Conservation (phyloP, 2,329 filamentous ascomycete species). For the Xylaria digitata region DNA sequence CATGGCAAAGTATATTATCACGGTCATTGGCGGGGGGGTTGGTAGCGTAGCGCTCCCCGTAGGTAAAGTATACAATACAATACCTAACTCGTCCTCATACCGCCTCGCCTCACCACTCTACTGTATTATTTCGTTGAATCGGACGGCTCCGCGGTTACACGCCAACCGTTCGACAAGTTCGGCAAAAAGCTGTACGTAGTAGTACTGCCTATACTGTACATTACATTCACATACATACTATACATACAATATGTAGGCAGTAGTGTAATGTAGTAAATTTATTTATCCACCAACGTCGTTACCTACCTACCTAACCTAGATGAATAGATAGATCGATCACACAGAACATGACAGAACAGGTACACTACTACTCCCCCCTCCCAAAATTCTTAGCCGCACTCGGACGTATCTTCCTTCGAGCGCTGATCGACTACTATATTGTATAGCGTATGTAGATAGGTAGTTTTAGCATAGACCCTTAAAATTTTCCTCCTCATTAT, state of each 20-base stretch:
- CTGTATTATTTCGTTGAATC: slow-evolving; percentile 11
- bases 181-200: slow-evolving; percentile 10
- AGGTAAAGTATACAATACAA: not conserved
- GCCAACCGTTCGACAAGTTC: not conserved
- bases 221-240: not conserved
- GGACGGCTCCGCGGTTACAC: slow-evolving; percentile 33
- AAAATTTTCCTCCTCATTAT: too few species aligned
- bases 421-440: not conserved
- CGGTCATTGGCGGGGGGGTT: slow-evolving; percentile 18
- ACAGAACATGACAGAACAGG: not conserved
- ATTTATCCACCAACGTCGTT: not conserved
- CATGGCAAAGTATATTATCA: slow-evolving; percentile 22
- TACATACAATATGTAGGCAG: too few species aligned
- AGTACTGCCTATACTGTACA: not conserved
- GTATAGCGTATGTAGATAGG: too few species aligned
- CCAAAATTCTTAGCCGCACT: too few species aligned
- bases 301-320: not conserved
- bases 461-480: too few species aligned
- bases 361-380: too few species aligned
- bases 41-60: too few species aligned
- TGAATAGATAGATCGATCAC: too few species aligned
- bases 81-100: not conserved
- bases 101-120: slow-evolving; percentile 1
- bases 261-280: not conserved
- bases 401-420: too few species aligned